These are phyloP conservation scores for Penicillium cataractarum DNA, from an alignment of 495 filamentous ascomycete genomes.

Conservation along the genomic window DNA sequence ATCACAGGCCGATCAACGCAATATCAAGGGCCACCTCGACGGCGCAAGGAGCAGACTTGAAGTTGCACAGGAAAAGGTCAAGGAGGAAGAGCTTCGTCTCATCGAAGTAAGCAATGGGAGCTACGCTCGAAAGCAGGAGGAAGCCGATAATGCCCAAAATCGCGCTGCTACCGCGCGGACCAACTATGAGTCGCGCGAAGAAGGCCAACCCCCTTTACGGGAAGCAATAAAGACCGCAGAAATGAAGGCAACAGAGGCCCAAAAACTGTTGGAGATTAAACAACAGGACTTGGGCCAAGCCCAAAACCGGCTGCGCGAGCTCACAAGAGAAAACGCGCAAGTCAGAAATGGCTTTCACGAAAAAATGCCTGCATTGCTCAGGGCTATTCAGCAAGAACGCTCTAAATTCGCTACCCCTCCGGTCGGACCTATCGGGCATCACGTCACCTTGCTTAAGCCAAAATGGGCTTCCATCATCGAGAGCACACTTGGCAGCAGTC, in stretches of 20 bases:
- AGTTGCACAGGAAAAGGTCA: conserved; percentile 44
- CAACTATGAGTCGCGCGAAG: conserved; percentile 37
- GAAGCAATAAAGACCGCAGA: conserved; percentile 44
- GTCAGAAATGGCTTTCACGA: conserved; percentile 59
- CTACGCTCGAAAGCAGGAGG: conserved; percentile 51
- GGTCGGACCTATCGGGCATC: conserved; percentile 79
- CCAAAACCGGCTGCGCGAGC: conserved; percentile 48
- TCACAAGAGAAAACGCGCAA: conserved; percentile 57
- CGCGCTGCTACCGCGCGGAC: conserved; percentile 37
- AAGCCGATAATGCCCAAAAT: conserved; percentile 44
- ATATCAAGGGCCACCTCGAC: conserved; percentile 51
- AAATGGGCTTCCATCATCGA: conserved; percentile 88
- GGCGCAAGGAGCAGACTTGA: conserved; percentile 44
- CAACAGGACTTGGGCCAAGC: conserved; percentile 45
- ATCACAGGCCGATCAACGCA: conserved; percentile 53
- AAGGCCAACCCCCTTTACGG: conserved; percentile 27
- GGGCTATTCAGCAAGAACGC: conserved; percentile 64
- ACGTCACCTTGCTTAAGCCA: conserved; percentile 74
- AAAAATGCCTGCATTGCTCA: conserved; percentile 65
- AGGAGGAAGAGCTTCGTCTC: conserved; percentile 53
- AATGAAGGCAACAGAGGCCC: conserved; percentile 30
- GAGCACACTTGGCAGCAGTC: conserved; percentile 61
- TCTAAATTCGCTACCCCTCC: conserved; percentile 72
- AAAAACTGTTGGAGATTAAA: conserved; percentile 32
- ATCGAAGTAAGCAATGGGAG: conserved; percentile 57